Base-by-base conservation (phyloP, 2,329 filamentous ascomycete genomes). In the Nemania serpens region DNA sequence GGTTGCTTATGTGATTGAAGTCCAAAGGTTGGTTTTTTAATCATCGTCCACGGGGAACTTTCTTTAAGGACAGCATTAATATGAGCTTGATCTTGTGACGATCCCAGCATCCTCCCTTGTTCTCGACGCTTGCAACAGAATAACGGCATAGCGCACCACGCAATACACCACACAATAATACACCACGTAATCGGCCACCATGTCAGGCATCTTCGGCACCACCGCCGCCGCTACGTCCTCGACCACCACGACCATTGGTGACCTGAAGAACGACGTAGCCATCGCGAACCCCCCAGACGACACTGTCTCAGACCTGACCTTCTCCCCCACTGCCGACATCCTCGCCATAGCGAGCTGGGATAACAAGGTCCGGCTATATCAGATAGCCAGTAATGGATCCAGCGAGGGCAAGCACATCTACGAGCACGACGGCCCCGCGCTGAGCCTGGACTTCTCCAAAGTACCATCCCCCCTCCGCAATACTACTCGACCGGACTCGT, bases 281-380 rank as follows among this genome's bases (percentile, higher is more conserved):
- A 81, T 99, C 58, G 84, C 80, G 62, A 85, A 88, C 66, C 90
- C 91, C 13, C 95, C 95, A 20, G 88, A 91, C 68, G 95, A 99
- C 78, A 91, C 90, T 76, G 90, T 98, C 72, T 93, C 93, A 37
- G 91, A 93, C 73, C 83, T 99, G 62, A 81, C 87, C 50, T 99
- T 97, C 79, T 72, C 82, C 72, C 72, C 78, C 63, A 72, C 81
- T 74, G 71, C 76, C 71, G 92, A 98, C 70, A 90, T 96, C 74
- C 83, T 99, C 17, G 93, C 94, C 22, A 91, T 97, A 37, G 82
- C 92, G 49, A 97, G 92, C 70, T 99, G 95, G 95, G 95, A 99
- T 78, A 96, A 96, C 81, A 96, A 97, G 76, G 92, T 98, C 65
- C 90, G 93, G 73, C 94, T 99, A 74, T 99, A 98, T 79, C 92